A percentile compares a stretch with the other conserved stretches of the same genome.
Conservation (phyloP, 176 grass and related monocot species). For the Lolium rigidum region DNA sequence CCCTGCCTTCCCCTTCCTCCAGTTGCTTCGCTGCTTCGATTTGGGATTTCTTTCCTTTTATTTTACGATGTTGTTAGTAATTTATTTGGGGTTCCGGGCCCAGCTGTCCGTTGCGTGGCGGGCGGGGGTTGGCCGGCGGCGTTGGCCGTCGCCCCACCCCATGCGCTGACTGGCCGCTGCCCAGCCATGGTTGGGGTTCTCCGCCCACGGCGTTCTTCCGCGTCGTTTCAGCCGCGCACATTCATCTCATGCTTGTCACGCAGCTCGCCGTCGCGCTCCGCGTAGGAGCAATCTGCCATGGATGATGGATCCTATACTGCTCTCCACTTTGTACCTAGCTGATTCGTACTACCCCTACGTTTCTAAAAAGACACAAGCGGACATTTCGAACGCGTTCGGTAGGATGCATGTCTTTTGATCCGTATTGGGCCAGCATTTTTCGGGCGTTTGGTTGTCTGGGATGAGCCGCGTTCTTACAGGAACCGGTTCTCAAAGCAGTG, state of each 20-base stretch:
- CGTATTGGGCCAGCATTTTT: no score
- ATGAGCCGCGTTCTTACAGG: no score
- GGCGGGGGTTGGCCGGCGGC: not conserved
- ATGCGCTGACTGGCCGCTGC: not conserved
- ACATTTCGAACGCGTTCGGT: no score
- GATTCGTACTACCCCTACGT: no score
- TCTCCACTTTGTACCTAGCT: no score
- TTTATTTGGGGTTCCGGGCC: not conserved
- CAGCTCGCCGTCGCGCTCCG: not conserved
- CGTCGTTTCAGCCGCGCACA: not conserved
- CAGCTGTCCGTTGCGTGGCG: conserved; percentile 23
- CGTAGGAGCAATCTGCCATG: no score
- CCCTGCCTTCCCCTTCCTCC: not conserved
- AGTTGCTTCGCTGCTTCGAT: not conserved
- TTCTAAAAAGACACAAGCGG: no score
- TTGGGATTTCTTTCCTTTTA: not conserved
- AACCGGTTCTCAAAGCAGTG: no score
- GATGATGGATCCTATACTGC: no score
- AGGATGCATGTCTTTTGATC: no score
- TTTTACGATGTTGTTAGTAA: not conserved
- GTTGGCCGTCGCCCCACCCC: not conserved
- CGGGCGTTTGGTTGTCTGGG: no score
- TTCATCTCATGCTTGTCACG: not conserved
- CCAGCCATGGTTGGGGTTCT: not conserved
- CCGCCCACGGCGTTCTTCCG: not conserved